Percentiles rank a stretch among this genome's conserved stretches.
phyloP scores from a whole-genome alignment of 164 flowering plant species.

The Stephania cephalantha region DNA sequence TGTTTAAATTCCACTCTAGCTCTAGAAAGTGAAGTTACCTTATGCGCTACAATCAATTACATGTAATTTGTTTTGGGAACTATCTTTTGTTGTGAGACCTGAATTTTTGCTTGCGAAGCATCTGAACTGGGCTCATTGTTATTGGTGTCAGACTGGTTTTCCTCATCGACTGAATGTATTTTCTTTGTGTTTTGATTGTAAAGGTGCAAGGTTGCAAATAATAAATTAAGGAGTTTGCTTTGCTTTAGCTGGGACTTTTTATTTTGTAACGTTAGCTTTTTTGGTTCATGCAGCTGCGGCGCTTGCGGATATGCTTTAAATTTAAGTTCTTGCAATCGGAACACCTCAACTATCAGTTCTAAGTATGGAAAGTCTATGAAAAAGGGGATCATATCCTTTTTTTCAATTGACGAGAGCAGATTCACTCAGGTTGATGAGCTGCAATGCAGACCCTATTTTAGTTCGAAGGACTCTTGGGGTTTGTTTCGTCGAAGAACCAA shows the following conservation, averaged over 20 bases:
- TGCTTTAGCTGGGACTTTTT: neutral
- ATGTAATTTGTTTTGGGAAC: neutral
- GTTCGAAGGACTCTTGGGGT: slow-evolving; percentile 60
- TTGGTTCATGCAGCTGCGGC: slow-evolving; percentile 68
- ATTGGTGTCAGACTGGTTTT: neutral
- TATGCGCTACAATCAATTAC: neutral
- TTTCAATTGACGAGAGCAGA: slow-evolving; percentile 72
- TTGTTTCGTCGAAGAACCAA: slow-evolving; percentile 58
- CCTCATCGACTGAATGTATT: neutral
- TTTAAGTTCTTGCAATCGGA: slow-evolving; percentile 70
- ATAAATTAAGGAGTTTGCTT: neutral
- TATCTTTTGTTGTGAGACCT: neutral
- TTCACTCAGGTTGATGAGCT: slow-evolving; percentile 69
- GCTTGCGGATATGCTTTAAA: slow-evolving; percentile 81
- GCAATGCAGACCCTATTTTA: slow-evolving; percentile 55
- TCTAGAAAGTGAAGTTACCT: neutral
- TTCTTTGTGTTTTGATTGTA: too few relatives aligned
- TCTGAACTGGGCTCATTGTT: neutral
- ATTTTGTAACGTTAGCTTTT: neutral
- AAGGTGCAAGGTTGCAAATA: neutral
- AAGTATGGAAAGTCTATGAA: slow-evolving; percentile 82
- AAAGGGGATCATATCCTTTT: slow-evolving; percentile 73
- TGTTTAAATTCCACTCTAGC: neutral
- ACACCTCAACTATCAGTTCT: slow-evolving; percentile 67
- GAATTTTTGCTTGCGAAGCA: neutral